Percentiles rank a stretch among this genome's conserved stretches.
Conservation (phyloP, 2,329 filamentous ascomycete genomes). For the Hymenoscyphus scutula region DNA sequence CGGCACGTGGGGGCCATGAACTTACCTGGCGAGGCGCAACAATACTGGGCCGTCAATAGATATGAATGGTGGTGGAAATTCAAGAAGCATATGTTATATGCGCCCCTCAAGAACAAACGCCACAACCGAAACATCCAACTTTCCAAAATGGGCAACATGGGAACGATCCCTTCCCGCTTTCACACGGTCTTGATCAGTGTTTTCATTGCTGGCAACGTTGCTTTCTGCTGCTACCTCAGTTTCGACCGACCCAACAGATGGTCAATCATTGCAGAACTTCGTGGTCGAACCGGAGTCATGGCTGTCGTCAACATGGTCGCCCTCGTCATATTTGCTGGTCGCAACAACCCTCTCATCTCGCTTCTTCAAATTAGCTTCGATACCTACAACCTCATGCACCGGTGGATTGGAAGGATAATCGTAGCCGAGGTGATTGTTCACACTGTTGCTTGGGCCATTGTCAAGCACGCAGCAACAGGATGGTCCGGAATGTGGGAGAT, state of each 20-base stretch:
- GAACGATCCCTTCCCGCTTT: constrained; percentile 64
- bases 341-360: constrained; percentile 88
- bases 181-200: constrained; percentile 56
- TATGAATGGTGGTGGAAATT: constrained; percentile 55
- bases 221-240: constrained; percentile 61
- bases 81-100: constrained; percentile 62
- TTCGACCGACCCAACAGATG: constrained; percentile 57
- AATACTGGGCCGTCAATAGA: constrained; percentile 58
- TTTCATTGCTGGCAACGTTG: constrained; percentile 59
- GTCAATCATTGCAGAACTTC: constrained; percentile 74
- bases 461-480: constrained; percentile 64
- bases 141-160: constrained; percentile 57
- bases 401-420: constrained; percentile 77
- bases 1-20: constrained; percentile 60
- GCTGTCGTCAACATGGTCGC: constrained; percentile 90
- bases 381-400: constrained; percentile 87
- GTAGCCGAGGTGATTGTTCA: constrained; percentile 69
- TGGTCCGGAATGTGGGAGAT: constrained; percentile 55
- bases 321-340: constrained; percentile 80
- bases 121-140: constrained; percentile 66
- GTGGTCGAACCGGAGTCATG: constrained; percentile 81
- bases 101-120: constrained; percentile 61
- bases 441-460: constrained; percentile 70
- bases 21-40: constrained; percentile 49
- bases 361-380: constrained; percentile 88